These are phyloP conservation scores for Spirogloea muscicola DNA, from an alignment of 139 green algal species.

Conservation along the genomic window DNA sequence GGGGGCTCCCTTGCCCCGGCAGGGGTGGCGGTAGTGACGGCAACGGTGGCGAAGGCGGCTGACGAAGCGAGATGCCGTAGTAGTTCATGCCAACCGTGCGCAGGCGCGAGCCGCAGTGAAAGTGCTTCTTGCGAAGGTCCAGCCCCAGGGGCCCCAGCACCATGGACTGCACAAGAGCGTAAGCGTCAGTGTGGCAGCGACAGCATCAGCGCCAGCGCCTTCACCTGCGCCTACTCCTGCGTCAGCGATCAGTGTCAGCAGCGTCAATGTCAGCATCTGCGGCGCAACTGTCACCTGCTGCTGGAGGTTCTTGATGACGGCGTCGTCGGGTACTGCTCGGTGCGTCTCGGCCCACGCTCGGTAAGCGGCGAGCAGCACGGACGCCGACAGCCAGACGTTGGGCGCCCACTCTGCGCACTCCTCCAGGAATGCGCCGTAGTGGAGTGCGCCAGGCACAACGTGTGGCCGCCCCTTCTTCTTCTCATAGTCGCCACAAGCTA, in stretches of 20 bases:
- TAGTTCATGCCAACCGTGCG: slow-evolving; percentile 26
- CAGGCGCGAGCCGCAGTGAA: slow-evolving; percentile 17
- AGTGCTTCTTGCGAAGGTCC: slow-evolving; percentile 15
- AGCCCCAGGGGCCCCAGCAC: slow-evolving; percentile 15
- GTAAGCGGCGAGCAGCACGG: slow-evolving; percentile 28
- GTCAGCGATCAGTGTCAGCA: no score
- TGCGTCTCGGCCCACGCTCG: slow-evolving; percentile 13
- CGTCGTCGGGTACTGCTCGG: neutral
- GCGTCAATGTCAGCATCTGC: no score
- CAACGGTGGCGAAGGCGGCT: neutral
- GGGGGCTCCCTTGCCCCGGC: neutral
- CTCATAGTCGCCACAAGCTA: slow-evolving; percentile 16
- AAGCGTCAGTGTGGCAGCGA: no score
- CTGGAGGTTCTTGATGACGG: slow-evolving; percentile 30
- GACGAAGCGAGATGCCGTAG: slow-evolving; percentile 1
- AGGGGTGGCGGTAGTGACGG: neutral
- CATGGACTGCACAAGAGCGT: slow-evolving; percentile 12
- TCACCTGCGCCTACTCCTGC: no score
- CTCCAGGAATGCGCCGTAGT: slow-evolving; percentile 30
- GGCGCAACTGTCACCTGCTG: slow-evolving; percentile 35
- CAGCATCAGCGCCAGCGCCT: no score
- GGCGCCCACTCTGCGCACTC: slow-evolving; percentile 13
- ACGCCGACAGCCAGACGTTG: slow-evolving; percentile 22
- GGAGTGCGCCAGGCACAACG: slow-evolving; percentile 22
- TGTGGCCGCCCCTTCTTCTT: slow-evolving; percentile 40